These are phyloP conservation scores for Ensete ventricosum DNA, from an alignment of 176 grass and related monocot genomes.

Conservation along the genomic window DNA sequence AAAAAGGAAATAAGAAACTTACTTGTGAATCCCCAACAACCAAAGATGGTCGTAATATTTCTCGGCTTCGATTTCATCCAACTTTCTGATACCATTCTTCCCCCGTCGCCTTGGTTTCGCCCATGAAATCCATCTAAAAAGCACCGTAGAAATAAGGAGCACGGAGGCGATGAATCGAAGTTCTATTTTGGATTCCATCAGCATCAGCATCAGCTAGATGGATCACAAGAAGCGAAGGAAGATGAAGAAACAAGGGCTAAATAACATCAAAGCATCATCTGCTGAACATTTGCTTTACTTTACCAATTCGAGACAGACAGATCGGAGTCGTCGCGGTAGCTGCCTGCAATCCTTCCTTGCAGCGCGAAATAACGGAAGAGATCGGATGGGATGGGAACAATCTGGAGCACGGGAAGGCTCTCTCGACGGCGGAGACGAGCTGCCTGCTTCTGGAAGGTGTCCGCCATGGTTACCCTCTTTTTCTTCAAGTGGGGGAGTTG, in stretches of 20 bases:
- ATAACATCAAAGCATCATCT: too few species aligned
- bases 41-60: conserved; percentile 61
- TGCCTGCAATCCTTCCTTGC: conserved; percentile 11
- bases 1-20: conserved; percentile 17
- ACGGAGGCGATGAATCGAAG: too few species aligned
- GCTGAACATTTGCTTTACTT: conserved; percentile 8
- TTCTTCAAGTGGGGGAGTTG: too few species aligned
- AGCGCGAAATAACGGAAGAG: conserved; percentile 36
- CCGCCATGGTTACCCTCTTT: conserved; percentile 37
- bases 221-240: too few species aligned
- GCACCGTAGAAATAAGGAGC: not conserved
- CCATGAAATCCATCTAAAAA: conserved; percentile 81
- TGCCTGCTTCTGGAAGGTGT: conserved; percentile 33
- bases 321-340: conserved; percentile 55
- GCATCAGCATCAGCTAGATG: too few species aligned
- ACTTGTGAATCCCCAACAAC: conserved; percentile 57
- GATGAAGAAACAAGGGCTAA: too few species aligned
- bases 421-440: conserved; percentile 47
- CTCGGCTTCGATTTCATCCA: conserved; percentile 33
- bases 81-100: conserved; percentile 53
- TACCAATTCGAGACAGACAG: conserved; percentile 77
- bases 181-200: too few species aligned
- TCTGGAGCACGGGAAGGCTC: conserved; percentile 15
- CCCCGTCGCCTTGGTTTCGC: conserved; percentile 82
- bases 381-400: not conserved